A percentile compares a stretch with the other conserved stretches of the same genome.
phyloP scores from a whole-genome alignment of 2,329 filamentous ascomycete genomes.

The Penicillium sp. region DNA sequence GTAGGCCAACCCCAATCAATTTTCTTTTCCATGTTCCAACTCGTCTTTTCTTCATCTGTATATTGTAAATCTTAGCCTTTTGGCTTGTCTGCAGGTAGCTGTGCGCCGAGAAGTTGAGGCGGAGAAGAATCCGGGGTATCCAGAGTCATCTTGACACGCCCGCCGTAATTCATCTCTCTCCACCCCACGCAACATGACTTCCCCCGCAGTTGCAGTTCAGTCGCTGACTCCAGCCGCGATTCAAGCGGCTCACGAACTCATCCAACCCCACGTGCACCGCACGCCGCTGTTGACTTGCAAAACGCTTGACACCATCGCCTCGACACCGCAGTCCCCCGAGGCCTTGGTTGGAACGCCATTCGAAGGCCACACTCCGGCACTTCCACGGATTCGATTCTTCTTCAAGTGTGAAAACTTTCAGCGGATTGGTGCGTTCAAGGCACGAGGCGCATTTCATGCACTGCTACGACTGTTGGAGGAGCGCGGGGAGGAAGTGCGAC shows the following conservation, averaged over 20 bases:
- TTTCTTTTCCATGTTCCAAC: not conserved
- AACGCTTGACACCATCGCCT: conserved; percentile 71
- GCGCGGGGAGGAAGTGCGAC: conserved; percentile 57
- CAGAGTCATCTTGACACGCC: not conserved
- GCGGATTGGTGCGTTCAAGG: conserved; percentile 88
- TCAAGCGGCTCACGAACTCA: conserved; percentile 65
- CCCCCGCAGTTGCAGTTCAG: conserved; percentile 27
- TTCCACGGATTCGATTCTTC: conserved; percentile 68
- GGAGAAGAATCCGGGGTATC: conserved; percentile 13
- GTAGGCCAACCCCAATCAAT: conserved; percentile 2
- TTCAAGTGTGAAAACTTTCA: conserved; percentile 98
- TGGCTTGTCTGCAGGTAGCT: conserved; percentile 1
- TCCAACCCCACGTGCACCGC: conserved; percentile 71
- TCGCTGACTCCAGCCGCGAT: conserved; percentile 70
- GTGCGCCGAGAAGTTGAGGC: not conserved
- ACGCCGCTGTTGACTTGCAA: conserved; percentile 79
- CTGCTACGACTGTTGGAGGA: conserved; percentile 64
- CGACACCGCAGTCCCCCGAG: conserved; percentile 58
- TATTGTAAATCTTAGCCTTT: not conserved
- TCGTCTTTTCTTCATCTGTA: not conserved
- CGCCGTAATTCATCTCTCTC: not conserved
- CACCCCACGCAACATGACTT: conserved; percentile 41
- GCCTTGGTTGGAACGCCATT: conserved; percentile 56
- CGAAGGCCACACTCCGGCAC: conserved; percentile 56
- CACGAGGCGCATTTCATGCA: conserved; percentile 84